phyloP scores from a whole-genome alignment of 2,329 filamentous ascomycete genomes.

The Lojkania enalia region DNA sequence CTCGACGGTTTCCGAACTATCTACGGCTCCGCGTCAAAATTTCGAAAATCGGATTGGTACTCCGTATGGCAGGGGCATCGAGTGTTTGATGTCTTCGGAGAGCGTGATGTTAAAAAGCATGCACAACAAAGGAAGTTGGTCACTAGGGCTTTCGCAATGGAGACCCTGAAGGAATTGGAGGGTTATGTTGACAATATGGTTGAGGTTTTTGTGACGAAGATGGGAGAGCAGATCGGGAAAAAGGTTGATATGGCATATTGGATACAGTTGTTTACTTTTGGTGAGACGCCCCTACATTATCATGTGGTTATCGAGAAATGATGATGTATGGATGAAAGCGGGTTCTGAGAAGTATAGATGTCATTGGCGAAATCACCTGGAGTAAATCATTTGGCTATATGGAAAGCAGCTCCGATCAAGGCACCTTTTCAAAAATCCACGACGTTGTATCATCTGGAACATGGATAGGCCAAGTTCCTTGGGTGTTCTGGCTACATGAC shows the following conservation, averaged over 20 bases:
- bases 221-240: conserved; percentile 26
- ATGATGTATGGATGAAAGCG: not conserved
- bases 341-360: conserved; percentile 27
- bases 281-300: conserved; percentile 17
- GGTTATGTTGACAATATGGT: conserved; percentile 43
- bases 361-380: conserved; percentile 49
- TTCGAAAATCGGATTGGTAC: conserved; percentile 46
- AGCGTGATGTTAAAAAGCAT: conserved; percentile 42
- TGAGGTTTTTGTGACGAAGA: conserved; percentile 31
- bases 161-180: conserved; percentile 43
- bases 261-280: conserved; percentile 48
- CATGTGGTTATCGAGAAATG: not conserved
- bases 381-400: conserved; percentile 44
- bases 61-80: conserved; percentile 44
- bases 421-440: conserved; percentile 41
- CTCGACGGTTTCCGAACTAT: conserved; percentile 3
- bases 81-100: conserved; percentile 47
- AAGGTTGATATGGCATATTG: conserved; percentile 43
- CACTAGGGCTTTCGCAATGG: conserved; percentile 43
- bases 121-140: conserved; percentile 41
- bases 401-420: conserved; percentile 38
- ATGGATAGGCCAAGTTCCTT: conserved; percentile 47
- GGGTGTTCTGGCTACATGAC: conserved; percentile 41
- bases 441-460: conserved; percentile 34
- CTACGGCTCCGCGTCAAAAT: conserved; percentile 39